These are phyloP conservation scores for Fusarium mangiferae DNA, from an alignment of 2,329 filamentous ascomycete genomes.

Conservation along the genomic window DNA sequence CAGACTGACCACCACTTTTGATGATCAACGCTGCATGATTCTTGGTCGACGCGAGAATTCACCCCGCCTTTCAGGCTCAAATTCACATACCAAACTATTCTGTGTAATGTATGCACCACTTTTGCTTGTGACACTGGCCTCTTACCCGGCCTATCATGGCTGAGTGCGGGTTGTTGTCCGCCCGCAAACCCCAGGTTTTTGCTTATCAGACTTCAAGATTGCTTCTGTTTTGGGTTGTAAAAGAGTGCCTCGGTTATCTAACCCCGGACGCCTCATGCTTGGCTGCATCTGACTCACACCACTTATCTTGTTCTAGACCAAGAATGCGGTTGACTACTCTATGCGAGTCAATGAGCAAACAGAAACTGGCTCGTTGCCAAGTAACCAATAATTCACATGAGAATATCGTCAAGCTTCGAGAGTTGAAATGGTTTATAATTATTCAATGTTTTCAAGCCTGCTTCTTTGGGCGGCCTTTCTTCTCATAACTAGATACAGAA, in stretches of 20 bases:
- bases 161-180: not conserved
- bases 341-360: not conserved
- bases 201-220: not conserved
- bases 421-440: constrained; percentile 20
- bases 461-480: constrained; percentile 29
- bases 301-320: not conserved
- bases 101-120: not conserved
- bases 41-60: not conserved
- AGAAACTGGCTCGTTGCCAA: not conserved
- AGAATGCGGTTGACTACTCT: not conserved
- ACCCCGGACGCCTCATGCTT: constrained; percentile 28
- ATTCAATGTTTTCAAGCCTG: constrained; percentile 29
- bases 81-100: not conserved
- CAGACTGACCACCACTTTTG: not conserved
- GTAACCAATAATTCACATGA: constrained; percentile 13
- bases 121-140: constrained; percentile 5
- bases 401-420: not conserved
- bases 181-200: not conserved
- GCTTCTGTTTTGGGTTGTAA: not conserved
- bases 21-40: constrained; percentile 7
- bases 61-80: constrained; percentile 1
- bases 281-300: constrained; percentile 11
- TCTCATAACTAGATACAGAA: constrained; percentile 31
- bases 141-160: constrained; percentile 13
- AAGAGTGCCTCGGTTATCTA: constrained; percentile 7